These are phyloP conservation scores for Cylindrotheca closterium DNA, from an alignment of 108 stramenopile genomes.

Conservation along the genomic window DNA sequence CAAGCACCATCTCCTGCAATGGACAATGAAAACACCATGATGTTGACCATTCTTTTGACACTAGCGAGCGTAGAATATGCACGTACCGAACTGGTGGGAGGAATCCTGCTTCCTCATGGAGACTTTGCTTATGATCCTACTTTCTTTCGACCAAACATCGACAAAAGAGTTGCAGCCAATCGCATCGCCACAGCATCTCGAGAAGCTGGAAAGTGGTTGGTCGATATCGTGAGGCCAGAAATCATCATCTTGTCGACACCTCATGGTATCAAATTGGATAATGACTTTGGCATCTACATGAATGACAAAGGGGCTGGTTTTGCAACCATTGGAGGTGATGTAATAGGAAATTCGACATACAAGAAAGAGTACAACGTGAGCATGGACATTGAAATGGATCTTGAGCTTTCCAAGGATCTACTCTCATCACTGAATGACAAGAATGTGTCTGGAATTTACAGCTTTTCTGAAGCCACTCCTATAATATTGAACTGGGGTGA, in stretches of 20 bases:
- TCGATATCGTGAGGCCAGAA: neutral
- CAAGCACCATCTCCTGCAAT: no score
- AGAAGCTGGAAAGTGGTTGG: constrained; percentile 1
- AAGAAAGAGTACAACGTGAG: constrained; percentile 16
- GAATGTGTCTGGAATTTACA: constrained; percentile 24
- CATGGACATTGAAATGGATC: constrained; percentile 5
- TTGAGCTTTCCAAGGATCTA: constrained; percentile 9
- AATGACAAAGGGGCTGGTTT: constrained; percentile 20
- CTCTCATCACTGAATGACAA: constrained; percentile 13
- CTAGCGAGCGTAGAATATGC: no score
- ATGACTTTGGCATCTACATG: constrained; percentile 34
- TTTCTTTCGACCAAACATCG: constrained; percentile 4
- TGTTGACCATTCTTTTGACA: no score
- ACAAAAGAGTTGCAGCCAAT: constrained; percentile 6
- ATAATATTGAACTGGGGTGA: constrained; percentile 43
- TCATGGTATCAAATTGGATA: constrained; percentile 34
- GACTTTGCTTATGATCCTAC: constrained; percentile 54
- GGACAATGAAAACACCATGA: no score
- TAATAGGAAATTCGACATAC: neutral
- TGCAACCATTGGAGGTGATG: constrained; percentile 32
- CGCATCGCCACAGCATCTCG: constrained; percentile 22
- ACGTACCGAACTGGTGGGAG: neutral
- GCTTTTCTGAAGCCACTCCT: constrained; percentile 9
- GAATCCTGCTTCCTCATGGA: constrained; percentile 38
- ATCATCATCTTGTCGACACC: constrained; percentile 43